These are phyloP conservation scores for Fraxinus angustifolia DNA, from an alignment of 305 asterid genomes.

Conservation along the genomic window DNA sequence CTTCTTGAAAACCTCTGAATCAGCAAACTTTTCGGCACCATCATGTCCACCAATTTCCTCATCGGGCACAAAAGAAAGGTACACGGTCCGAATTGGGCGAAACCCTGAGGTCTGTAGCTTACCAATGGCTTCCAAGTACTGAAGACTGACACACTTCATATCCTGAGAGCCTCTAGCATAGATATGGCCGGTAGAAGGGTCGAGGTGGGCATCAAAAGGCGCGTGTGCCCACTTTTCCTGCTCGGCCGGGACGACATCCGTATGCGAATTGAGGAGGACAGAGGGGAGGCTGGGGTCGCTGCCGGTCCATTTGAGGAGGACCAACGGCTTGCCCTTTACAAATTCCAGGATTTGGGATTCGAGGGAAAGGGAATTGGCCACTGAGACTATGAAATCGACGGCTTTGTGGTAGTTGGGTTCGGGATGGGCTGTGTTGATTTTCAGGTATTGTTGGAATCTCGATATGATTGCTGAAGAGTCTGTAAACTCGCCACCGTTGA, in stretches of 20 bases:
- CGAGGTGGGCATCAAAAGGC: slow-evolving; percentile 74
- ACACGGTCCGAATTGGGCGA: slow-evolving; percentile 62
- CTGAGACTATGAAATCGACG: slow-evolving; percentile 55
- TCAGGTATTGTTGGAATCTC: slow-evolving; percentile 81
- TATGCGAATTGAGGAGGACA: slow-evolving; percentile 89
- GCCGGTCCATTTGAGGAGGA: slow-evolving; percentile 81
- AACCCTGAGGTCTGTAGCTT: slow-evolving; percentile 62
- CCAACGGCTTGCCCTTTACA: slow-evolving; percentile 62
- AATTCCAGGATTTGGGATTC: slow-evolving; percentile 55
- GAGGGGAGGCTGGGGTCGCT: slow-evolving; percentile 62
- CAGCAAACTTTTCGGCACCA: slow-evolving; percentile 75
- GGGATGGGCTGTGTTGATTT: slow-evolving; percentile 84
- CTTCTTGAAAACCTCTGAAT: slow-evolving; percentile 57
- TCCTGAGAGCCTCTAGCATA: slow-evolving; percentile 96
- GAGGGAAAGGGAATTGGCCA: slow-evolving; percentile 65
- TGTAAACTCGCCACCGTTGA: slow-evolving; percentile 15
- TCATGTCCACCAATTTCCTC: slow-evolving; percentile 95
- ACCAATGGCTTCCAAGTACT: slow-evolving; percentile 86
- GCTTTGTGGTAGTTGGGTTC: slow-evolving; percentile 70
- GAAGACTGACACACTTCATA: slow-evolving; percentile 89
- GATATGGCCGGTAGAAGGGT: slow-evolving; percentile 60
- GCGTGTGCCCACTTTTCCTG: slow-evolving; percentile 70
- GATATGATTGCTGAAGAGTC: slow-evolving; percentile 48
- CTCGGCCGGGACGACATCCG: slow-evolving; percentile 96
- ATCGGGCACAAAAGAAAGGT: slow-evolving; percentile 84